phyloP scores from a whole-genome alignment of 129 eudicot genomes.

The Pittosporum tobira region DNA sequence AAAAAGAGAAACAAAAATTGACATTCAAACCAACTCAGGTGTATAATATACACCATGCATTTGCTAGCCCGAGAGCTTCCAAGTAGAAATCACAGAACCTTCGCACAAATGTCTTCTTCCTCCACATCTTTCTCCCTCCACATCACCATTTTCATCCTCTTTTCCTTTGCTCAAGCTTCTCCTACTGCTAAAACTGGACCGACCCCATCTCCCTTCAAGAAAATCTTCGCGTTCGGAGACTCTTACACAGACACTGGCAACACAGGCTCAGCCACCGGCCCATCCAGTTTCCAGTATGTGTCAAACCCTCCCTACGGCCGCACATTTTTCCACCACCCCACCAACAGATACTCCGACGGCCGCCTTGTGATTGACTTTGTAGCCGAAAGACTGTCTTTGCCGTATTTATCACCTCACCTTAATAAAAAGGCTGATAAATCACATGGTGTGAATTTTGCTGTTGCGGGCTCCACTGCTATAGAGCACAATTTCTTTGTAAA shows the following conservation, averaged over 20 bases:
- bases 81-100: background rate
- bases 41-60: too few relatives aligned
- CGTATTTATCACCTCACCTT: constrained; percentile 62
- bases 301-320: constrained; percentile 71
- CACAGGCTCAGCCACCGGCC: constrained; percentile 52
- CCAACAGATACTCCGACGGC: constrained; percentile 92
- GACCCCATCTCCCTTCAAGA: constrained; percentile 33
- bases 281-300: constrained; percentile 37
- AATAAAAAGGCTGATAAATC: constrained; percentile 32
- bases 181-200: background rate
- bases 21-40: too few relatives aligned
- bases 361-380: constrained; percentile 77
- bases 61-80: background rate
- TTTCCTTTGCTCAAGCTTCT: constrained; percentile 4
- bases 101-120: constrained; percentile 1
- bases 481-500: constrained; percentile 51
- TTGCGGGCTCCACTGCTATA: constrained; percentile 80
- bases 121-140: background rate
- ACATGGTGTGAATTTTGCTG: constrained; percentile 66
- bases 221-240: constrained; percentile 74
- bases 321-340: constrained; percentile 85
- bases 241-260: constrained; percentile 97
- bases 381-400: constrained; percentile 48
- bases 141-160: constrained; percentile 10
- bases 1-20: too few relatives aligned